Evolutionary conservation across 108 stramenopile species (phyloP).

Genomic region (Nitzschia inconspicua): DNA sequence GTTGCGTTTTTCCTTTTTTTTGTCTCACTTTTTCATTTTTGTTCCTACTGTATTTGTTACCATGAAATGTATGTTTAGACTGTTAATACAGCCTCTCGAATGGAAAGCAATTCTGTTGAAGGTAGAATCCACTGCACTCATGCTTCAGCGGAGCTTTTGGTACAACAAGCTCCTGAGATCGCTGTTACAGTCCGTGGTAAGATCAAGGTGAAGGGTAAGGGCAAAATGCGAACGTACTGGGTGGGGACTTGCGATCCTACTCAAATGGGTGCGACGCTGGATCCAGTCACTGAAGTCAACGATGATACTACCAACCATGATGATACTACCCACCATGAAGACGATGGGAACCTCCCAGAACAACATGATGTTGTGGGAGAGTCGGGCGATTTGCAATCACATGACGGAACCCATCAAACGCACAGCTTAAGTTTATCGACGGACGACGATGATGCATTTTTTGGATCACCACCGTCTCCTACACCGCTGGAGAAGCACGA

Average conservation of each 20-base stretch:
- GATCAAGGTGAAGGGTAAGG: slow-evolving; percentile 55
- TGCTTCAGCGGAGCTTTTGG: slow-evolving; percentile 30
- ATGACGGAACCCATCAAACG: background rate
- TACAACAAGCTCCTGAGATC: slow-evolving; percentile 34
- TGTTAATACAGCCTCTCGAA: slow-evolving; percentile 48
- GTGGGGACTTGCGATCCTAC: background rate
- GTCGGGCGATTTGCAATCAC: background rate
- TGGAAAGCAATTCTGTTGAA: slow-evolving; percentile 43
- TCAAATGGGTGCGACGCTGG: background rate
- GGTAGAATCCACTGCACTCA: slow-evolving; percentile 47
- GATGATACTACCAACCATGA: background rate
- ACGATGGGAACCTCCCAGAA: background rate
- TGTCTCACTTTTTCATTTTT: too few species aligned
- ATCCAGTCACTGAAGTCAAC: background rate
- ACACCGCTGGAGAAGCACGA: too few species aligned
- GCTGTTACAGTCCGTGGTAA: slow-evolving; percentile 24
- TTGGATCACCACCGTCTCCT: too few species aligned
- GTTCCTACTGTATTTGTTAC: slow-evolving; percentile 28
- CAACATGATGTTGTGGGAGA: background rate
- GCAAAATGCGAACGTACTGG: slow-evolving; percentile 39
- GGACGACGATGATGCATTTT: background rate
- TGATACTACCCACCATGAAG: background rate
- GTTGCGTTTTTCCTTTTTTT: too few species aligned
- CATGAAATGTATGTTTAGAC: too few species aligned
- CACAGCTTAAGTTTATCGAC: background rate